Evolutionary conservation across 495 filamentous ascomycete species (phyloP).

Genomic region (Astrothelium subdiscretum): DNA sequence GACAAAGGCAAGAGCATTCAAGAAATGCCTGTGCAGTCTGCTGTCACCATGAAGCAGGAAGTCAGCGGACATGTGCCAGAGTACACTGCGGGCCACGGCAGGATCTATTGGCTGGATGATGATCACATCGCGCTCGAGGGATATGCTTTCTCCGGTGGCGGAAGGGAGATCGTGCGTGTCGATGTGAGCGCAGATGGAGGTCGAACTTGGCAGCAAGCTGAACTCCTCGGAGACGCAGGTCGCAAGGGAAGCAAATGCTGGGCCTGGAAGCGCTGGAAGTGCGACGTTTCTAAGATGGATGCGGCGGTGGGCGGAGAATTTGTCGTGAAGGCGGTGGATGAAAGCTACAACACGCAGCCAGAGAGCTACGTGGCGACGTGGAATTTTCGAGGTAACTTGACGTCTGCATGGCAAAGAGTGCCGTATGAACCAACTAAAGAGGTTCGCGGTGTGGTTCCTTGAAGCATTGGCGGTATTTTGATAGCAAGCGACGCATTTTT

Average conservation of each 20-base stretch:
- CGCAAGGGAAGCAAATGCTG: conserved; percentile 31
- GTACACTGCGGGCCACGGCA: conserved; percentile 5
- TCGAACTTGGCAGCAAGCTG: conserved; percentile 15
- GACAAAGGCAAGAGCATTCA: conserved; percentile 33
- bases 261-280: conserved; percentile 46
- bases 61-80: conserved; percentile 24
- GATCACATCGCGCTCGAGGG: conserved; percentile 30
- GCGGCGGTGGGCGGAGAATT: conserved; percentile 29
- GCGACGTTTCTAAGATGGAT: conserved; percentile 28
- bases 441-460: not conserved
- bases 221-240: conserved; percentile 28
- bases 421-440: not conserved
- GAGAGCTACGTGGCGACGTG: conserved; percentile 39
- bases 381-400: conserved; percentile 44
- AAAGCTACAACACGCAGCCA: conserved; percentile 46
- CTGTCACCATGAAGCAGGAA: conserved; percentile 25
- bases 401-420: conserved; percentile 43
- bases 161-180: conserved; percentile 34
- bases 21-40: conserved; percentile 40
- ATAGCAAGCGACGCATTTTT: not conserved
- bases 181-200: conserved; percentile 27
- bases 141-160: conserved; percentile 38
- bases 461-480: not conserved
- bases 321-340: conserved; percentile 47
- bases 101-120: conserved; percentile 26